Percentiles rank a stretch among this genome's conserved stretches.
Evolutionary conservation across 352 stramenopile genomes (phyloP).

Genomic region (Paralagenidium karlingii): DNA sequence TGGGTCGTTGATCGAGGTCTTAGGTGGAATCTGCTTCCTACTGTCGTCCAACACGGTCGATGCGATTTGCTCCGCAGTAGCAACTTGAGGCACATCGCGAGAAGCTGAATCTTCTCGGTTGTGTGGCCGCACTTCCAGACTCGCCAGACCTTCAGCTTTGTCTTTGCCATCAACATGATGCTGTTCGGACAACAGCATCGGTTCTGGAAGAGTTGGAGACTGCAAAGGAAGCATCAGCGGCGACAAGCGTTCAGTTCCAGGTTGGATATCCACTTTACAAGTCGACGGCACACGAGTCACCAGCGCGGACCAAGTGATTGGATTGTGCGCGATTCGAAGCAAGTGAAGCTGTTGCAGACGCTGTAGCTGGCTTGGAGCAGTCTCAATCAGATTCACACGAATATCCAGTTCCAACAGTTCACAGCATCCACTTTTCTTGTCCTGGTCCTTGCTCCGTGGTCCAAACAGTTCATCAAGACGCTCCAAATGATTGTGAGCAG

Average conservation of each 20-base stretch:
- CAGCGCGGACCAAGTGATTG: conserved; percentile 1
- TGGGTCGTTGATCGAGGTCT: too few relatives aligned
- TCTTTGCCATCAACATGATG: not conserved
- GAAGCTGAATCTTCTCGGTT: too few relatives aligned
- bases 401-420: conserved; percentile 26
- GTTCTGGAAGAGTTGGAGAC: not conserved
- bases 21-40: too few relatives aligned
- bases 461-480: too few relatives aligned
- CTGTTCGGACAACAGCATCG: too few relatives aligned
- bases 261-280: not conserved
- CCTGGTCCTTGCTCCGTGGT: conserved; percentile 7
- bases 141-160: conserved; percentile 4
- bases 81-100: too few relatives aligned
- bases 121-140: conserved; percentile 23
- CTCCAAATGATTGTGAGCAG: conserved; percentile 65
- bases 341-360: conserved; percentile 1
- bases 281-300: not conserved
- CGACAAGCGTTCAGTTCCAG: not conserved
- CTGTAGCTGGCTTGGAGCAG: conserved; percentile 4
- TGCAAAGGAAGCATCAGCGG: conserved; percentile 3
- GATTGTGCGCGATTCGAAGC: conserved; percentile 1
- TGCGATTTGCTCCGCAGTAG: too few relatives aligned
- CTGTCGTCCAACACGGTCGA: too few relatives aligned
- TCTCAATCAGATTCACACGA: conserved; percentile 4
- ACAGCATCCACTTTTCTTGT: conserved; percentile 13